phyloP scores from a whole-genome alignment of 1,284 basidiomycete species.

The Sphaerobolus stellatus region DNA sequence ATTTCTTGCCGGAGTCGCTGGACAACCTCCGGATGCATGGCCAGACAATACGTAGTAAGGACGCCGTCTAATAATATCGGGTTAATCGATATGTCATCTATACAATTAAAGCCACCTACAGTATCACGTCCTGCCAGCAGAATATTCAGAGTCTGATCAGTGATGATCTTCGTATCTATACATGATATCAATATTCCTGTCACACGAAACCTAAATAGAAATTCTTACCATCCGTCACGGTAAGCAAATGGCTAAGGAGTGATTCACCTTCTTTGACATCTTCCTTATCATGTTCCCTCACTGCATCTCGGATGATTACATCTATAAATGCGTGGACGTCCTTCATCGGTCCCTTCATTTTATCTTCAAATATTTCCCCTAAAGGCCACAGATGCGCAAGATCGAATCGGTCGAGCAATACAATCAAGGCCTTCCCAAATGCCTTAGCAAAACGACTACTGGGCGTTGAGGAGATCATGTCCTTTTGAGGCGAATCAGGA shows the following conservation, averaged over 20 bases:
- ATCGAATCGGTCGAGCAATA: conserved; percentile 30
- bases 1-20: conserved; percentile 49
- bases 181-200: not conserved
- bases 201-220: not conserved
- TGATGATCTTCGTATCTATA: conserved; percentile 21
- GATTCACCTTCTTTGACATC: conserved; percentile 15
- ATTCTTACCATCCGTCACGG: conserved; percentile 25
- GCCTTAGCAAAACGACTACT: conserved; percentile 35
- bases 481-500: not conserved
- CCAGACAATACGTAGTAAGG: conserved; percentile 50
- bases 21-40: conserved; percentile 46
- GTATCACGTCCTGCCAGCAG: conserved; percentile 29
- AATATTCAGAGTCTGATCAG: conserved; percentile 16
- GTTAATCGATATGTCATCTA: not conserved
- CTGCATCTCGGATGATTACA: conserved; percentile 42
- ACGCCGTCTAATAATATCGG: conserved; percentile 37
- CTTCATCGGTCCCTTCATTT: conserved; percentile 35
- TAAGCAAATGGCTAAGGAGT: conserved; percentile 40
- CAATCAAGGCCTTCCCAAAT: conserved; percentile 37
- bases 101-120: conserved; percentile 7
- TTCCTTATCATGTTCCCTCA: conserved; percentile 8
- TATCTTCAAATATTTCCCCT: conserved; percentile 41
- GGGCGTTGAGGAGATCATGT: not conserved
- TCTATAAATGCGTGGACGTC: conserved; percentile 41
- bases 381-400: conserved; percentile 43